Evolutionary conservation across 1,139 yeast species (phyloP), one percentile per base, ranked within the genome.

Genomic region (Yamadazyma trypodendri): DNA sequence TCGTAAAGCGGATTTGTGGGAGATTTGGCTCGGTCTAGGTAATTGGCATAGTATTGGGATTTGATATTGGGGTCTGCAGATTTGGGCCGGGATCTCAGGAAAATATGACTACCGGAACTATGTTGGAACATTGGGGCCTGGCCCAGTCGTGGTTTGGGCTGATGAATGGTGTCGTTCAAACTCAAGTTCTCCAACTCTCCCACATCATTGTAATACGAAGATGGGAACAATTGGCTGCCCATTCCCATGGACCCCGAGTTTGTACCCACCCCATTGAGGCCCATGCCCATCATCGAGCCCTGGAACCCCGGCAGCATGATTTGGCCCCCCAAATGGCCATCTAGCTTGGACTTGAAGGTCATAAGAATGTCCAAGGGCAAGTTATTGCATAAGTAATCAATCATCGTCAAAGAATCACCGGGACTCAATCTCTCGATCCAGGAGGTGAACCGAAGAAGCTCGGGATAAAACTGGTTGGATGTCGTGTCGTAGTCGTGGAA

Each of bases 361-460:
- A 54, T 65, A 58, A 60, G 74, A 45, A 49, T 74, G 68, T 54
- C 81, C 66, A 55, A 66, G 54, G 65, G 77, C 56, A 60, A 77
- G 53, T 49, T 71, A 58, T 43, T 72, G 63, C 62, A 81, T 54
- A 62, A 77, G 48, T 79, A 72, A 47, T 82, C 87, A 54, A 81
- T 68, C 56, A 80, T 75, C 22, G 79, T 65, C 41, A 75, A 65
- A 48, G 72, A 80, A 49, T 83, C 86, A 38, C 72, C 75, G 9
- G 76, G 68, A 39, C 64, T 72, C 55, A 83, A 66, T 48, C 67
- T 68, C 45, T 73, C 75, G 49, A 82, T 65, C 89, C 89, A 83
- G 48, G 65, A 66, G 46, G 77, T 72, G 48, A 79, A 72, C 39
- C 73, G 70, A 39, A 74, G 65, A 52, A 83, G 58, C 43, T 71